Base-by-base conservation (phyloP, 768 basidiomycete species). In the Lanmaoa pseudosensibilis region DNA sequence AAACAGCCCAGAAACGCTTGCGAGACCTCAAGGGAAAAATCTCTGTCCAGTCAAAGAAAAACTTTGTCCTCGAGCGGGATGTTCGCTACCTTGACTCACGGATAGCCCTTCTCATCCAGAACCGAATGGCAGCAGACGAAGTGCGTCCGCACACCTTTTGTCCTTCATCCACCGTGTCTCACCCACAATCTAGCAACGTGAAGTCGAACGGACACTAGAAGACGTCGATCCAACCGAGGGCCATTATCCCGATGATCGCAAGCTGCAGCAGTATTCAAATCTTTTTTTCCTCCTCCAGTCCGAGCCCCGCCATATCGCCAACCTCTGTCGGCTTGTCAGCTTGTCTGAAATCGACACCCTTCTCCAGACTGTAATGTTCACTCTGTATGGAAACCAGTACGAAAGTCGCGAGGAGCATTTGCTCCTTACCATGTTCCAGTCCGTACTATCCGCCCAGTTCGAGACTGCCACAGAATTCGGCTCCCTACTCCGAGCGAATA, bases 351-450 rank as follows among this genome's bases (percentile, higher is more conserved):
- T 99, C 68, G 97, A 99, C 74, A 98, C 97, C 45, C 88, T 99
- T 56, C 85, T 99, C 27, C 97, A 99, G 73, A 99, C 97, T 3
- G 97, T 99, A 74, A 99, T 99, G 97, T 99, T 99, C 77, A 98
- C 97, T 18, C 84, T 99, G 30, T 99, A 98, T 71, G 97, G 97
- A 60, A 96, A 99, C 79, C 96, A 98, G 78, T 96, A 98, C 77
- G 94, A 98, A 77, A 92, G 91, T 70, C 81, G 96, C 65, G 97
- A 99, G 76, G 97, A 99, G 76, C 97, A 99, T 74, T 77, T 99
- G 40, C 87, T 99, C 61, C 81, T 99, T 60, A 98, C 97, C 50
- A 99, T 99, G 97, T 99, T 99, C 77, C 90, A 99, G 78, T 94
- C 93, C 65, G 97, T 99, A 12, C 80, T 99, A 6, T 95, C 96